Percentiles rank a stretch among this genome's conserved stretches.
These are phyloP conservation scores for Yamagishiella unicocca DNA, from an alignment of 139 green algal species.

Conservation along the genomic window DNA sequence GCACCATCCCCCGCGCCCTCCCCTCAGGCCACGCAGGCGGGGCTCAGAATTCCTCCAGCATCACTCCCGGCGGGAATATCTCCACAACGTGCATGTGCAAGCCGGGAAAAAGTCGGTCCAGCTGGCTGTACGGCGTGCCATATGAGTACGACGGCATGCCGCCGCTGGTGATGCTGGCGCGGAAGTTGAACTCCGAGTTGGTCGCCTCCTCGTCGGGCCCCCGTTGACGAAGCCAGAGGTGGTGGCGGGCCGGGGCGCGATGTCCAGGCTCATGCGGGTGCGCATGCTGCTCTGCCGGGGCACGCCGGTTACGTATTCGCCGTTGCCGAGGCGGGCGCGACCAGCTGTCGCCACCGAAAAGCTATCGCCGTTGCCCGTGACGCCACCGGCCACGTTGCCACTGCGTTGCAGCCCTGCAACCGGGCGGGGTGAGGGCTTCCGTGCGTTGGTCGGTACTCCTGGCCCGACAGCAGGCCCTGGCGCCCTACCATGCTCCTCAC, in stretches of 20 bases:
- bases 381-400: too few species aligned
- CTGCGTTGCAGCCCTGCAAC: too few species aligned
- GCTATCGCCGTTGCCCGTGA: too few species aligned
- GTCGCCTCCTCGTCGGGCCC: neutral
- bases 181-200: neutral
- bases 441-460: neutral
- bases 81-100: constrained; percentile 46
- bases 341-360: too few species aligned
- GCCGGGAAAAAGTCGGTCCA: constrained; percentile 40
- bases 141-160: neutral
- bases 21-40: too few species aligned
- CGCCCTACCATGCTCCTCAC: neutral
- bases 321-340: too few species aligned
- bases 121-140: constrained; percentile 30
- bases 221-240: too few species aligned
- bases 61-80: neutral
- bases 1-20: neutral
- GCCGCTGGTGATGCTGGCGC: neutral
- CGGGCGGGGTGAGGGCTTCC: too few species aligned
- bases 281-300: neutral
- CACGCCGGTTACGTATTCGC: too few species aligned
- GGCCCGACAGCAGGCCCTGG: too few species aligned
- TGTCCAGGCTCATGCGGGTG: neutral
- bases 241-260: neutral
- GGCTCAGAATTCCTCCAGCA: constrained; percentile 32